Conservation (phyloP, 441 rosid species). For the Populus trichocarpa region DNA sequence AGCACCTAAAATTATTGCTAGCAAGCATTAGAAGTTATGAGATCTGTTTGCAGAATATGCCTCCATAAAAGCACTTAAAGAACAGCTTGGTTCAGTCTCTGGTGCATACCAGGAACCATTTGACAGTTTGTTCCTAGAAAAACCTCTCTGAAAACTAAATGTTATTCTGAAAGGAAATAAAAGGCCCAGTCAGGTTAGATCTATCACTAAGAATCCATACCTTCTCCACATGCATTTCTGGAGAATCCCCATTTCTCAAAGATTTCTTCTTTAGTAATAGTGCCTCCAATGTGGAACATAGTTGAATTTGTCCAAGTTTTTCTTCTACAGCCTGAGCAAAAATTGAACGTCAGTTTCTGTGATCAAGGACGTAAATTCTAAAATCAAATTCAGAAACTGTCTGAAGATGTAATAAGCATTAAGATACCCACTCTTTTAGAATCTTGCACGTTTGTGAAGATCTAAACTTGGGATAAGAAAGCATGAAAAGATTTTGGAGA, state of each 20-base stretch:
- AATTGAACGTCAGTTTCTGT: constrained; percentile 16
- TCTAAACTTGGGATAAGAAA: background rate
- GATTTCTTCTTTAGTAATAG: constrained; percentile 72
- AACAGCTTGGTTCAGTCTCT: background rate
- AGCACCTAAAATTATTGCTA: background rate
- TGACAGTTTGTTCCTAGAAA: background rate
- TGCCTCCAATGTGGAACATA: constrained; percentile 59
- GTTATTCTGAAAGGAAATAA: background rate
- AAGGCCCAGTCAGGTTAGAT: background rate
- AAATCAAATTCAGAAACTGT: background rate
- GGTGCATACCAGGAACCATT: background rate
- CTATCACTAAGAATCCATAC: constrained; percentile 31
- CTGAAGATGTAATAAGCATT: background rate
- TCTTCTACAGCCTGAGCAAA: constrained; percentile 61
- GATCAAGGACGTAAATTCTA: background rate
- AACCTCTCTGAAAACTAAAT: background rate
- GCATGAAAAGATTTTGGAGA: background rate
- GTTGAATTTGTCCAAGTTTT: constrained; percentile 54
- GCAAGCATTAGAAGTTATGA: background rate
- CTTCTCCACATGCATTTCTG: constrained; percentile 59
- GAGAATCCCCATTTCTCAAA: constrained; percentile 60
- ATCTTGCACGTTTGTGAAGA: background rate
- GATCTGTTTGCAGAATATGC: background rate
- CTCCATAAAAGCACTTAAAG: background rate
- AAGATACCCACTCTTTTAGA: background rate